phyloP scores from a whole-genome alignment of 306 rosid species.

The Myrica gale region DNA sequence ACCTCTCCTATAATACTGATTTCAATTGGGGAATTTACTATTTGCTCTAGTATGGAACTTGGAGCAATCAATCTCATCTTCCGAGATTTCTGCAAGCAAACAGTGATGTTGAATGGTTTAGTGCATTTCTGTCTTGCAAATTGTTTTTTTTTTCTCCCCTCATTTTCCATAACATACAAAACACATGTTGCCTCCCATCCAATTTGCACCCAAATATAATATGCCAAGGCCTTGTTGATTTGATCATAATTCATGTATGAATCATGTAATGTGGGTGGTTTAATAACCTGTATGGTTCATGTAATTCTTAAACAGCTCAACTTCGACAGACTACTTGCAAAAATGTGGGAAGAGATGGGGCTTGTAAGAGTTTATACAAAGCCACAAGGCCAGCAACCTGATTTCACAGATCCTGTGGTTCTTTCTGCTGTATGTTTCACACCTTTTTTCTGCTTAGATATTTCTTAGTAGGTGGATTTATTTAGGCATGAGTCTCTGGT shows the following conservation, averaged over 20 bases:
- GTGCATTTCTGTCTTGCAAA: not conserved
- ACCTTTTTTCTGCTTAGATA: conserved; percentile 12
- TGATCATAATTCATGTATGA: not conserved
- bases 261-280: not conserved
- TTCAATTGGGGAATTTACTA: not conserved
- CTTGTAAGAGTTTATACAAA: conserved; percentile 95
- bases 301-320: conserved; percentile 66
- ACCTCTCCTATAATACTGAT: conserved; percentile 14
- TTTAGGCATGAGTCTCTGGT: conserved; percentile 14
- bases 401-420: conserved; percentile 87
- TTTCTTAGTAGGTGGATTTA: conserved; percentile 6
- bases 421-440: conserved; percentile 77
- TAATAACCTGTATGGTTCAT: conserved; percentile 3
- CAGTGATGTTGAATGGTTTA: not conserved
- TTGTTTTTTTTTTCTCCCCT: not conserved
- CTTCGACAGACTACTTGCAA: conserved; percentile 86
- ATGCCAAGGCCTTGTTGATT: not conserved
- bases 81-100: not conserved
- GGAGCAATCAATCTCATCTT: not conserved
- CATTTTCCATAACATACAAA: conserved; percentile 3
- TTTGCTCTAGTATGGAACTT: not conserved
- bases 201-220: not conserved
- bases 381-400: conserved; percentile 99
- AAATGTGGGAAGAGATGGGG: conserved; percentile 99
- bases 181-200: not conserved